phyloP scores from a whole-genome alignment of 2,329 filamentous ascomycete species.

The Verticillium tricorpus region DNA sequence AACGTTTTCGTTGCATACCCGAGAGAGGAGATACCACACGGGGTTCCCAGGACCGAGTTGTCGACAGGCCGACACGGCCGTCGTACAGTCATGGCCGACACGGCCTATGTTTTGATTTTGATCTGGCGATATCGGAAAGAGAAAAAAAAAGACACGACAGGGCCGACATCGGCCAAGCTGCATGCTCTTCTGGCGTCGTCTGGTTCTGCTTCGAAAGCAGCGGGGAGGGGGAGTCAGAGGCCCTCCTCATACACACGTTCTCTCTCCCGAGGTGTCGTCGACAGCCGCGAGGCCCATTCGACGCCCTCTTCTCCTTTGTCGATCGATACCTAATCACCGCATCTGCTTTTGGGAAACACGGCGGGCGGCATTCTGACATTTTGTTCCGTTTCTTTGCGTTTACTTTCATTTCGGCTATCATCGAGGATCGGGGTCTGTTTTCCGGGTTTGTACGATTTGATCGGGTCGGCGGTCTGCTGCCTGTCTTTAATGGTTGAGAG shows the following conservation, averaged over 20 bases:
- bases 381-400: not conserved
- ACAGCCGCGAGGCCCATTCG: not conserved
- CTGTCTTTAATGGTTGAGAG: not conserved
- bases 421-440: not conserved
- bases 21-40: conserved; percentile 24
- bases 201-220: not conserved
- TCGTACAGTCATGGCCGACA: not conserved
- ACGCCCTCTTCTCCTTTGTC: not conserved
- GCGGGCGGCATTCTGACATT: not conserved
- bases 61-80: conserved; percentile 6
- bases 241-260: not conserved
- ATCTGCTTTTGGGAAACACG: not conserved
- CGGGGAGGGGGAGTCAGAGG: not conserved
- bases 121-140: not conserved
- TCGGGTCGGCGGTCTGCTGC: not conserved
- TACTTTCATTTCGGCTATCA: not conserved
- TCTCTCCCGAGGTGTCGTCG: not conserved
- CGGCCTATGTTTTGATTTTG: conserved; percentile 2
- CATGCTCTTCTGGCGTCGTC: not conserved
- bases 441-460: not conserved
- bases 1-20: not conserved
- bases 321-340: not conserved
- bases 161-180: not conserved
- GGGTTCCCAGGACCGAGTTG: conserved; percentile 22
- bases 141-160: not conserved